Conservation (phyloP, 176 grass and related monocot genomes). For the Avena eriantha region DNA sequence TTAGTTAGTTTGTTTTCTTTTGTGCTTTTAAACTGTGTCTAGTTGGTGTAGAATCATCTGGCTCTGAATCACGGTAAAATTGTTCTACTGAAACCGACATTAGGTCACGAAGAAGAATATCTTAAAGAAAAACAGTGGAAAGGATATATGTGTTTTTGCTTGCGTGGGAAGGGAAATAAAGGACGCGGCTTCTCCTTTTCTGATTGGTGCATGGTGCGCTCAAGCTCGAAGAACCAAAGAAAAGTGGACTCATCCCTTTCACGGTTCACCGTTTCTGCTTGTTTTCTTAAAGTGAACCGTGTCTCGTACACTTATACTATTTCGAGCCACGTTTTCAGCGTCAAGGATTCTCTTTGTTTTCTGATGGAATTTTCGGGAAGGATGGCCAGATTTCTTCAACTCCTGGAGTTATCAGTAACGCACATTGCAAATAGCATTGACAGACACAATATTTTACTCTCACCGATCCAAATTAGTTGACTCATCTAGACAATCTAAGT, state of each 20-base stretch:
- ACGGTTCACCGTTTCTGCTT: neutral
- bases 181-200: neutral
- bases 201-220: neutral
- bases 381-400: neutral
- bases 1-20: too few species aligned
- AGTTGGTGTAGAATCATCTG: neutral
- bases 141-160: neutral
- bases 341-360: neutral
- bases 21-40: too few species aligned
- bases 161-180: neutral
- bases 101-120: neutral
- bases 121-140: neutral
- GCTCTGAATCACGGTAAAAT: neutral
- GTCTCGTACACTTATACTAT: neutral
- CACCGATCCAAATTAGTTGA: too few species aligned
- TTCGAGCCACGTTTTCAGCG: neutral
- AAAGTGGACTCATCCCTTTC: neutral
- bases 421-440: neutral
- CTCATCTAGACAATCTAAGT: too few species aligned
- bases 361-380: neutral
- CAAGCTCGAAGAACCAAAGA: neutral
- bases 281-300: neutral
- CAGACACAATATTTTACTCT: too few species aligned
- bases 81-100: neutral
- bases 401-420: too few species aligned